Evolutionary conservation across 495 filamentous ascomycete species (phyloP).

Genomic region (Apiosordaria backusii): DNA sequence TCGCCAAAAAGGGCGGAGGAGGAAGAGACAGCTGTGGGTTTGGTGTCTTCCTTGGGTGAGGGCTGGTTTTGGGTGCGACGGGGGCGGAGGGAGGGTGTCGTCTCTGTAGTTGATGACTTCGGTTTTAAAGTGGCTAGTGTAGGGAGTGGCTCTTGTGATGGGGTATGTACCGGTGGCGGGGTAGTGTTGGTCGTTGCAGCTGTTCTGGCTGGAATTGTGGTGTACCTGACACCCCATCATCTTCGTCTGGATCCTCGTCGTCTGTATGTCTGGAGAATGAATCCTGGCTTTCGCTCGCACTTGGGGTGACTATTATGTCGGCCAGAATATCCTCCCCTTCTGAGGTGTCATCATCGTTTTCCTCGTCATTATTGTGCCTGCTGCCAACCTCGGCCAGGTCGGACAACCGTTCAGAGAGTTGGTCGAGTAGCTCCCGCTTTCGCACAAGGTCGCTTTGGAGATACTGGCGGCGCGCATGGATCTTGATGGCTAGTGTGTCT

Average conservation of each 20-base stretch:
- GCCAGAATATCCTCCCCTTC: conserved; percentile 52
- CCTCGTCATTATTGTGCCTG: conserved; percentile 22
- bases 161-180: conserved; percentile 13
- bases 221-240: conserved; percentile 4
- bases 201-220: not conserved
- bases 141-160: conserved; percentile 6
- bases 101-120: conserved; percentile 3
- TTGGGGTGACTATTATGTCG: conserved; percentile 45
- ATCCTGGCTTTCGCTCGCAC: conserved; percentile 47
- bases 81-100: conserved; percentile 25
- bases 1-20: conserved; percentile 38
- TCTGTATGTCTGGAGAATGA: conserved; percentile 30
- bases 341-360: conserved; percentile 31
- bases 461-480: conserved; percentile 60
- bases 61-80: conserved; percentile 18
- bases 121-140: not conserved
- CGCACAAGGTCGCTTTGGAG: conserved; percentile 62
- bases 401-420: conserved; percentile 57
- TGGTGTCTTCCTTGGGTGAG: not conserved
- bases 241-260: conserved; percentile 18
- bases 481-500: conserved; percentile 61
- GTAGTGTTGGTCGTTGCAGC: not conserved
- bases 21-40: conserved; percentile 10
- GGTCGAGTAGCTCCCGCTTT: conserved; percentile 58
- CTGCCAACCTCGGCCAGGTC: conserved; percentile 57